A percentile compares a stretch with the other conserved stretches of the same genome.
phyloP scores from a whole-genome alignment of 345 rosid genomes.

The Acer campestre region DNA sequence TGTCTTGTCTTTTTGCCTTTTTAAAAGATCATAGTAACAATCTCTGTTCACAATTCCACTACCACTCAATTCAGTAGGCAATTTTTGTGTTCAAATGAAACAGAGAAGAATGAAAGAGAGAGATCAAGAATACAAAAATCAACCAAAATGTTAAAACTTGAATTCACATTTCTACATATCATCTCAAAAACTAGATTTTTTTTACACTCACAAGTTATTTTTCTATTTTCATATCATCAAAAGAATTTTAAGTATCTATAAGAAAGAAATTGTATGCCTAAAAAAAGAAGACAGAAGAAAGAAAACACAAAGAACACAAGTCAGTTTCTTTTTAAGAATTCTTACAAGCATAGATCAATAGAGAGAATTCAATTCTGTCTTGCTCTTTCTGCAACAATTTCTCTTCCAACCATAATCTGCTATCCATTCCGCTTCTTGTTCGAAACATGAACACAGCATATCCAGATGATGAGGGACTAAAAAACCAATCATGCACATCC shows the following conservation, averaged over 20 bases:
- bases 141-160: neutral
- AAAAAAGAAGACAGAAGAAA: neutral
- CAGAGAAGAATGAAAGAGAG: neutral
- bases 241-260: slow-evolving; percentile 38
- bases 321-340: slow-evolving; percentile 34
- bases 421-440: slow-evolving; percentile 76
- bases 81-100: neutral
- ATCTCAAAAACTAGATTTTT: slow-evolving; percentile 19
- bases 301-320: neutral
- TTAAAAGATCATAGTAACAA: neutral
- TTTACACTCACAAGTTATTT: slow-evolving; percentile 6
- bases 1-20: slow-evolving; percentile 10
- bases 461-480: slow-evolving; percentile 48
- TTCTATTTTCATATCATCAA: slow-evolving; percentile 25
- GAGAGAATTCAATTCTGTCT: slow-evolving; percentile 68
- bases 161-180: slow-evolving; percentile 27
- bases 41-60: no score
- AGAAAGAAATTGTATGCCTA: slow-evolving; percentile 19
- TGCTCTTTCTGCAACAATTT: slow-evolving; percentile 58
- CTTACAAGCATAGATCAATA: slow-evolving; percentile 82
- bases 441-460: slow-evolving; percentile 89
- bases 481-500: slow-evolving; percentile 98
- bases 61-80: neutral
- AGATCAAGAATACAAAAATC: slow-evolving; percentile 6
- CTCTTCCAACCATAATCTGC: slow-evolving; percentile 76